Evolutionary conservation across 345 rosid genomes (phyloP), one percentile per base, ranked within the genome.

Genomic region (Arabidopsis suecica): DNA sequence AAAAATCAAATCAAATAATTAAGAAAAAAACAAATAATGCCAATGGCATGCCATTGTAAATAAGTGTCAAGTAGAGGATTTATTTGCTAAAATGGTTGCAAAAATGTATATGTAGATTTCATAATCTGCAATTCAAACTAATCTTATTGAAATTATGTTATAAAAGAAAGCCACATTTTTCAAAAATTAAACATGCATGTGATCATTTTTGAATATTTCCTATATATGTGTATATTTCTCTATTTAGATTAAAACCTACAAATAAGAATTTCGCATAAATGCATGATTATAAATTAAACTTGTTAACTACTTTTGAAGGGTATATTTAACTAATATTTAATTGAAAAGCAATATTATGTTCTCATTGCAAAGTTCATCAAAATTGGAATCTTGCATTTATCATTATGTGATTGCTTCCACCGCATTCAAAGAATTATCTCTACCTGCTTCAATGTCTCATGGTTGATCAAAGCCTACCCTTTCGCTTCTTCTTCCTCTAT

Each of bases 321-420:
- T 71, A 16, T 45, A 62, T 25, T 30, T 28, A 57, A 57, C 55
- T 53, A 72, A 23, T 60, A 65, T 66, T 59, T n/a, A 50, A 72
- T 33, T 59, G 65, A 25, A 58, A 42, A 51, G 20, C 45, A 5
- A 72, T 67, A 54, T 34, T n/a, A 72, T 78, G 65, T 53, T 78
- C 78, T 78, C 81, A 78, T 72, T 61, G 81, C 81, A 78, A 54
- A 51, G 74, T 72, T 78, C 78, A 78, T 78, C 81, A 72, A 78
- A 72, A 61, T 72, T 78, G 81, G 77, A 72, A 61, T 67, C 36
- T 72, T 78, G 74, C 60, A 60, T 68, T 72, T 60, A 78, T 25
- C 78, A 67, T 61, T 36, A 51, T 12, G 69, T 67, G 78, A 68
- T 67, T 66, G 53, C 81, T 78, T 78, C 59, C 68, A 72, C 58